Base-by-base conservation (phyloP, 176 grass and related monocot species). In the Aegilops sharonensis region DNA sequence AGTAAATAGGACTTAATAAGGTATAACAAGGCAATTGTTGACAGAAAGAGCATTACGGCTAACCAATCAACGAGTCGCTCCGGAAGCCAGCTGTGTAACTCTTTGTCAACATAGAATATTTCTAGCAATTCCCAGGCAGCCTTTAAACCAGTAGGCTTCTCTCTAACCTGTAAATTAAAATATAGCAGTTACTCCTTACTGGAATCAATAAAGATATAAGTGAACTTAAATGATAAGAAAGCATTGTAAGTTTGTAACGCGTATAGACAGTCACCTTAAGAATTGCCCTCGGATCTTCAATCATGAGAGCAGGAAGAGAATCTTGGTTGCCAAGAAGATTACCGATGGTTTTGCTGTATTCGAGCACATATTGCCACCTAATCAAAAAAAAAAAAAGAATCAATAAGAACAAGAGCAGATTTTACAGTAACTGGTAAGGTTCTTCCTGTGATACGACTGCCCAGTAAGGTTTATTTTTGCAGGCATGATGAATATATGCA, bases 51-150 rank as follows among this genome's bases (percentile, higher is more conserved):
- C 76, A 97, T 98, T 98, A 98, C 96, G 13, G 90, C 93, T 92
- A 95, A 95, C 96, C 96, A 98, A 89, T 98, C 96, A 85, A 95
- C 96, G 77, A 98, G 88, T 63, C 93, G 69, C 90, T 95, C 96
- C 65, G 93, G 96, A 90, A 98, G 96, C 96, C 96, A 95, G 71
- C 82, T 88, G 77, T 89, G 78, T 43, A 95, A 82, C 65, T 89
- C 90, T 87, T 91, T 98, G 85, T 98, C 93, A 78, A 95, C 90
- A 94, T 89, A 98, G 88, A 98, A 98, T 89, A 98, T 98, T 85
- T 98, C 96, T 87, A 98, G 85, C 74, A 98, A 79, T 63, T 98
- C 91, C 96, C 96, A 98, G 9, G 96, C 93, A 40, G 93, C 96
- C 88, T 86, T 94, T 64, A 93, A 89, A 94, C 84, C 93, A 72